Evolutionary conservation across 2,329 filamentous ascomycete species (phyloP), one percentile per base, ranked within the genome.

Genomic region (Aspergillus viridinutans): DNA sequence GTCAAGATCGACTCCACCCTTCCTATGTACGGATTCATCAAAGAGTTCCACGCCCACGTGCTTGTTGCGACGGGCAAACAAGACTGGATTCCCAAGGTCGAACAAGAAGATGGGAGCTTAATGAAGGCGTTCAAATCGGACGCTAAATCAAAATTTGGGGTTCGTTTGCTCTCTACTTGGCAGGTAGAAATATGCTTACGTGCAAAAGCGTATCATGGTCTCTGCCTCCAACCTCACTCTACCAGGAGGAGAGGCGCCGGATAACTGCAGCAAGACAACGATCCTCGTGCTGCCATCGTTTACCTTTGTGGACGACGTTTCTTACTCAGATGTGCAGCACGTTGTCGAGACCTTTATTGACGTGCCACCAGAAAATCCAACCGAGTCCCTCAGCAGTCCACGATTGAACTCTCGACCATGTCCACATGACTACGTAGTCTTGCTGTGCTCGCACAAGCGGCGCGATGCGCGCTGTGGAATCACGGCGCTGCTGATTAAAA

Each of bases 381-480:
- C n/a, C n/a, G n/a, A n/a, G n/a, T n/a, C n/a, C 28, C 10, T 0
- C 92, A 88, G 5, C 90, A 83, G 63, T 83, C 49, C 9, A 35
- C 8, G 2, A 26, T 70, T 78, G 28, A 59, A 77, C n/a, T 58
- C 57, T 42, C 82, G 84, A 5, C 81, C 87, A 2, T 92, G 87
- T 63, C 89, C 90, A 5, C 91, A 96, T 78, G 81, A 84, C 65
- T 92, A 88, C 62, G 81, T 97, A 29, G 89, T 97, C 66, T 83
- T 97, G 49, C 85, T 97, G 64, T 97, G 92, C 78, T 94, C 90
- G 29, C 92, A 97, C 69, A 86, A 84, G 67, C 94, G 90, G 35
- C 88, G 92, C 63, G 92, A 97, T 71, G 92, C 90, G 0, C 89
- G 93, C 63, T 97, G 93, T 72, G 92, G 92, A 0, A 91, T 96